Conservation (phyloP, 495 filamentous ascomycete genomes). For the Trichoderma virens region DNA sequence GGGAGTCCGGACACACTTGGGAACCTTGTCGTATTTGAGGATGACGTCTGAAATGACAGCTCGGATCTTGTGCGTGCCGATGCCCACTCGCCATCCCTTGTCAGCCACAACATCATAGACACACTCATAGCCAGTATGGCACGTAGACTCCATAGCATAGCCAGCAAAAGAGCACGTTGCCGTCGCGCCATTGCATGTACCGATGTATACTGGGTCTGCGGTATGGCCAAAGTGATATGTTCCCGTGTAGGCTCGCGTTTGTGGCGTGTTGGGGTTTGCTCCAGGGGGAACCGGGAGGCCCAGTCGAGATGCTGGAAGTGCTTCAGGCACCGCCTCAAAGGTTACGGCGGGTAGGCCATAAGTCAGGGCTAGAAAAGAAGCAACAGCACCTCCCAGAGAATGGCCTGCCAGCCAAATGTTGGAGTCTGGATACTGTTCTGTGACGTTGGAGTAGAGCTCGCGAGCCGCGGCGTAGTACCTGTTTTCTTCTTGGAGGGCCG, state of each 20-base stretch:
- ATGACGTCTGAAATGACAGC: constrained; percentile 81
- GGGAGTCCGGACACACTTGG: constrained; percentile 58
- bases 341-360: constrained; percentile 83
- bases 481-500: constrained; percentile 69
- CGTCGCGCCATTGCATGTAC: constrained; percentile 82
- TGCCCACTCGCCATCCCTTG: constrained; percentile 79
- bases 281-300: constrained; percentile 84
- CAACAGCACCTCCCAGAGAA: constrained; percentile 83
- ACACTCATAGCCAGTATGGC: constrained; percentile 82
- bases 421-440: constrained; percentile 74
- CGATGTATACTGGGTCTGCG: constrained; percentile 91
- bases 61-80: constrained; percentile 79
- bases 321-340: constrained; percentile 86
- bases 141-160: constrained; percentile 86
- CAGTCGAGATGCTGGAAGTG: constrained; percentile 73
- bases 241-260: constrained; percentile 63
- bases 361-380: constrained; percentile 77
- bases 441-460: constrained; percentile 88
- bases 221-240: constrained; percentile 93
- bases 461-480: constrained; percentile 82
- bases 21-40: constrained; percentile 67
- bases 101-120: constrained; percentile 86
- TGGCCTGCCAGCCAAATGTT: constrained; percentile 86
- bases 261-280: constrained; percentile 57
- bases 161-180: constrained; percentile 86